Conservation (phyloP, 352 stramenopile genomes). For the Phytophthora melonis region DNA sequence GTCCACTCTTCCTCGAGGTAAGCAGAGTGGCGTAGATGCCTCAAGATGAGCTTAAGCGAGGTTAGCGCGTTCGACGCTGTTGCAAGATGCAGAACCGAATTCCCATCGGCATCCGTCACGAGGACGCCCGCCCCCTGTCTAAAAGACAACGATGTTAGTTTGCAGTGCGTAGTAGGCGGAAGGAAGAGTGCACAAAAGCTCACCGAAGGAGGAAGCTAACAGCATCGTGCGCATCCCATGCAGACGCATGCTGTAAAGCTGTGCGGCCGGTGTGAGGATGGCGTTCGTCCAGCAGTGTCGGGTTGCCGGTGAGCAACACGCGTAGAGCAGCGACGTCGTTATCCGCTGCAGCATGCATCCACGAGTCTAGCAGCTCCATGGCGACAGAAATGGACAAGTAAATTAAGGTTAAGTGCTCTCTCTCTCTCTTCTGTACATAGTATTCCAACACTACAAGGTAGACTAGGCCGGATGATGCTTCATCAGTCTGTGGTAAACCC, state of each 20-base stretch:
- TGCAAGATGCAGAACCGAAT: conserved; percentile 35
- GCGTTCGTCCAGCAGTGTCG: conserved; percentile 28
- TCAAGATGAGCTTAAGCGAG: conserved; percentile 23
- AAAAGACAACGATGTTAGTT: background rate
- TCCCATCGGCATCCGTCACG: conserved; percentile 29
- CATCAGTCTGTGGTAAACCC: conserved; percentile 67
- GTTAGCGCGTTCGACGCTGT: conserved; percentile 26
- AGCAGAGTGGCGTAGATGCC: conserved; percentile 17
- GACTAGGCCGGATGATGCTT: background rate
- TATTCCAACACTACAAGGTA: background rate
- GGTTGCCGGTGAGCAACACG: conserved; percentile 4
- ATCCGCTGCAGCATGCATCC: conserved; percentile 25
- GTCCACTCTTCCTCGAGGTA: conserved; percentile 18
- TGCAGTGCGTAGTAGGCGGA: background rate
- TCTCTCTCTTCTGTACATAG: background rate
- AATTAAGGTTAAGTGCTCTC: conserved; percentile 14
- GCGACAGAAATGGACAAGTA: conserved; percentile 13
- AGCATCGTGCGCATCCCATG: conserved; percentile 27
- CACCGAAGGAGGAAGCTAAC: conserved; percentile 29
- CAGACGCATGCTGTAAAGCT: conserved; percentile 28
- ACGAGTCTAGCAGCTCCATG: conserved; percentile 27
- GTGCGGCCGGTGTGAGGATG: conserved; percentile 28
- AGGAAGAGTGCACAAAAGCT: background rate
- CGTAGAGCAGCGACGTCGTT: conserved; percentile 16
- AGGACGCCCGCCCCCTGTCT: conserved; percentile 28